Evolutionary conservation across 1,284 basidiomycete species (phyloP), one percentile per base, ranked within the genome.

Genomic region (Meira miltonrushii): DNA sequence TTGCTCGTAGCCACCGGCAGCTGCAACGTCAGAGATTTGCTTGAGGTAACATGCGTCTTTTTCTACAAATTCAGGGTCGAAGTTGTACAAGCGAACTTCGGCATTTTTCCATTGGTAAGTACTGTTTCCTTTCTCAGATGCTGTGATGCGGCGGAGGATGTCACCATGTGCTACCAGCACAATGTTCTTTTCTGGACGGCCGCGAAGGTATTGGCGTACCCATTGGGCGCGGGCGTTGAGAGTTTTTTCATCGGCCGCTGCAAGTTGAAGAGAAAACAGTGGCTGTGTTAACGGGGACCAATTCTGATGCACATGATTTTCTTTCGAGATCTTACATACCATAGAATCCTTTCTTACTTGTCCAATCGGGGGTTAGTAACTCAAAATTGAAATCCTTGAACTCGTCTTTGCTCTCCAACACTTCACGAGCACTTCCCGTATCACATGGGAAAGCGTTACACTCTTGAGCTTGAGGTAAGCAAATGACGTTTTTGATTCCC

Each of bases 151-250:
- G 28, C 76, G 68, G 33, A 78, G 55, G 58, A 78, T 69, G 61
- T 78, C 76, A 28, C 76, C 76, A 58, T 78, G 76, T 10, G 72
- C 76, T 57, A 78, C 69, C 56, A 75, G 55, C n/a, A 72, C 67
- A 47, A 78, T 77, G 49, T 70, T 61, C 49, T 68, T 55, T 55
- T 78, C 76, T 2, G 71, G 71, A 15, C 76, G 61, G 40, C 57
- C 63, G 48, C 71, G 70, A n/a, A 78, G 54, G 56, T 69, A 72
- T 61, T 75, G 69, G 10, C 76, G 71, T 1, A 78, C 65, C 76
- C 75, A 78, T 52, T 66, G 68, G 9, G 74, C 76, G 41, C 76
- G 69, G 13, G 64, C 65, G 54, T 61, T 60, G 50, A 78, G 65
- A 39, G 71, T 55, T 1, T 33, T 65, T 13, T 61, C 55, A 64